Evolutionary conservation across 1,139 yeast genomes (phyloP), one percentile per base, ranked within the genome.

Genomic region (Nadsonia commutata): DNA sequence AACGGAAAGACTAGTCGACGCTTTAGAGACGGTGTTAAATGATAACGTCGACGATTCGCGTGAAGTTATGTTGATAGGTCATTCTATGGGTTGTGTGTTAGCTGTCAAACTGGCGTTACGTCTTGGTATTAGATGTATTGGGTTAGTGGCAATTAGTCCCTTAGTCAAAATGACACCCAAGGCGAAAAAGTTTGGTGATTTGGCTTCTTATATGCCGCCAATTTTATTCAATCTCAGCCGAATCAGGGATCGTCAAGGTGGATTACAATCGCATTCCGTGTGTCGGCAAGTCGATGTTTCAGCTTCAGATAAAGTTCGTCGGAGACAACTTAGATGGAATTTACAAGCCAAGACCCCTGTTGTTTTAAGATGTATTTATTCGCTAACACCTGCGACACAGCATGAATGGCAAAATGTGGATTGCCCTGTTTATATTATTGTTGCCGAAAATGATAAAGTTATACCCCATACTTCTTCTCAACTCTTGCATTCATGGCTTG

Each of bases 31-130:
- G 46, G 54, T 56, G 2, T 45, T 60, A 38, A 40, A 42, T 37
- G 43, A 40, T 33, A 22, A 38, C 3, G 18, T 33, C 9, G 37
- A 40, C 6, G 44, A 42, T n/a, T 40, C 57, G 2, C 57, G 72
- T 48, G 72, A 68, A 42, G 59, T 80, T n/a, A 70, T 80, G 1
- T 53, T 81, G 23, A 62, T 82, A 3, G 82, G 83, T 9, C 93
- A 81, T 58, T 80, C 90, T 1, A 78, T 80, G 83, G 93, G 93
- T 2, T 68, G 82, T 1, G 74, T 72, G 47, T 54, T 80, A 33
- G 64, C 75, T 3, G 63, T 71, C 5, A 68, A 71, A 51, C 60
- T 78, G 11, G 72, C 75, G 2, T 59, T 63, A 41, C 60, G 56
- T 43, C 60, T 77, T 6, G 70, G 71, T 0, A 53, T 44, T 19